Conservation (phyloP, 345 rosid genomes). For the Melaleuca alternifolia region DNA sequence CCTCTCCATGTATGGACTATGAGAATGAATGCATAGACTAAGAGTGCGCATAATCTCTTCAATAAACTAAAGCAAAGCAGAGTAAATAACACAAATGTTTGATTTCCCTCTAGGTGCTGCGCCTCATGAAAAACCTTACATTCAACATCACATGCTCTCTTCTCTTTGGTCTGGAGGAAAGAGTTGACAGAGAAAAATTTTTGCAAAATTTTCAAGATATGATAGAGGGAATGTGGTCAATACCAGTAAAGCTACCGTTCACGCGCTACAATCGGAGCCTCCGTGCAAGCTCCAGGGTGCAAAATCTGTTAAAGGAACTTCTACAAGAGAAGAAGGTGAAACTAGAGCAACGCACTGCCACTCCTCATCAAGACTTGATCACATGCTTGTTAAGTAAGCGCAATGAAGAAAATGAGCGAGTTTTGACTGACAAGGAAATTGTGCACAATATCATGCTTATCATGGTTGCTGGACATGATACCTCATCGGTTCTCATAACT, state of each 20-base stretch:
- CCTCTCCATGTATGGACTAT: background rate
- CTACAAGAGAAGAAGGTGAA: constrained; percentile 21
- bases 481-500: constrained; percentile 39
- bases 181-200: constrained; percentile 5
- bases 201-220: background rate
- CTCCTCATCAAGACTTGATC: constrained; percentile 32
- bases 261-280: constrained; percentile 29
- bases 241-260: constrained; percentile 20
- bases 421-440: constrained; percentile 35
- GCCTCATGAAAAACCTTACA: constrained; percentile 24
- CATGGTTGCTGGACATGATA: constrained; percentile 56
- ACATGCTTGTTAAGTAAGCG: constrained; percentile 24
- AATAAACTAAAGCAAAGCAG: background rate
- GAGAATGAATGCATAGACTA: background rate
- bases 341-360: constrained; percentile 16
- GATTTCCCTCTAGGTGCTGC: constrained; percentile 9
- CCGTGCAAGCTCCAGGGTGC: constrained; percentile 18
- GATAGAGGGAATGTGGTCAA: constrained; percentile 8
- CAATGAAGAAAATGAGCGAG: constrained; percentile 1
- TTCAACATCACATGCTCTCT: constrained; percentile 19
- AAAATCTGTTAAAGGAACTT: constrained; percentile 13
- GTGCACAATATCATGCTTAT: constrained; percentile 34
- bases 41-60: background rate
- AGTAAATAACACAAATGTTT: background rate
- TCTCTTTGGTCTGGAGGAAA: constrained; percentile 14